phyloP scores from a whole-genome alignment of 2,329 filamentous ascomycete species.

The Microdochium trichocladiopsis region DNA sequence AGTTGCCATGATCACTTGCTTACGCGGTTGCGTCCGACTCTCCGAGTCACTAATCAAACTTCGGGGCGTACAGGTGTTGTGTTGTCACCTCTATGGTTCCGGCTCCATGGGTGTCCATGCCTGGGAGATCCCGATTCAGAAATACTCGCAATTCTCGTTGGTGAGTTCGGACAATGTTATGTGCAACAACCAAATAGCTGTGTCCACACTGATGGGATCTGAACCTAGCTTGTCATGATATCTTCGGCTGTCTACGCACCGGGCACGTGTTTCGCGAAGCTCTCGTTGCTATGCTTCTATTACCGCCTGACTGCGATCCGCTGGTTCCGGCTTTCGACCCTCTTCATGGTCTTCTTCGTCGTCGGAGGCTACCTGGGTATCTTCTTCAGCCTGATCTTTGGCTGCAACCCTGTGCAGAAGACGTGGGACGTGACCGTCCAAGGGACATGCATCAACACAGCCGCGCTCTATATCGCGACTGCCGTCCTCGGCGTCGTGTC shows the following conservation, averaged over 20 bases:
- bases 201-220: no score
- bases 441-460: constrained; percentile 6
- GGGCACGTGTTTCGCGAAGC: constrained; percentile 1
- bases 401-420: constrained; percentile 5
- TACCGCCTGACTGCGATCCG: constrained; percentile 2
- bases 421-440: constrained; percentile 5
- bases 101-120: constrained; percentile 12
- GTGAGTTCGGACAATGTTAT: background rate
- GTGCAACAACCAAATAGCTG: no score
- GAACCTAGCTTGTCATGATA: background rate
- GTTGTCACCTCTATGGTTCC: background rate
- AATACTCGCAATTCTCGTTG: constrained; percentile 2
- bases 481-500: constrained; percentile 7
- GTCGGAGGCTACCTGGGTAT: constrained; percentile 4
- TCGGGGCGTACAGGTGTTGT: no score
- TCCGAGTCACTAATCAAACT: no score
- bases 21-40: no score
- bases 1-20: no score
- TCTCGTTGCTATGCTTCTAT: constrained; percentile 4
- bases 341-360: constrained; percentile 5
- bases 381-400: constrained; percentile 7
- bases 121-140: constrained; percentile 13
- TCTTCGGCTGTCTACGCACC: background rate
- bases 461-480: constrained; percentile 7
- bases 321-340: constrained; percentile 2